Conservation (phyloP, 2,329 filamentous ascomycete species). For the Elsinoe fawcettii region DNA sequence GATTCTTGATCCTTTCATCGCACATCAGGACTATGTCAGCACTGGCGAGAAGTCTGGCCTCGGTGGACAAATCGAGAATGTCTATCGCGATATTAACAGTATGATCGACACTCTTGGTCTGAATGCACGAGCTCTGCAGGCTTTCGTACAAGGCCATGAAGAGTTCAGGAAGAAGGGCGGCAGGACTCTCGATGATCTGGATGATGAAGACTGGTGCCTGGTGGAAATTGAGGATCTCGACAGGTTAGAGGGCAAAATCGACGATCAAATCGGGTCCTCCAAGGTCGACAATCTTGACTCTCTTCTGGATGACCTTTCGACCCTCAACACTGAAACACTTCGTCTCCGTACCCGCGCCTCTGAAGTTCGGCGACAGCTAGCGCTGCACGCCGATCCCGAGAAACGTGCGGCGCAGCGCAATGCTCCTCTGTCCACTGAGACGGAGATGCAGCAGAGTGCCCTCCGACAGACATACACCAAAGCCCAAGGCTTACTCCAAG, state of each 20-base stretch:
- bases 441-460: conserved; percentile 74
- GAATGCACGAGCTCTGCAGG: conserved; percentile 61
- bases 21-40: conserved; percentile 40
- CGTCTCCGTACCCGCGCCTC: conserved; percentile 67
- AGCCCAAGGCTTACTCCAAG: conserved; percentile 65
- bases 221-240: conserved; percentile 66
- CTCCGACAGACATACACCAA: conserved; percentile 66
- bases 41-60: conserved; percentile 35
- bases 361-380: conserved; percentile 69
- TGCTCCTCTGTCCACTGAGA: conserved; percentile 75
- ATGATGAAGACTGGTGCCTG: conserved; percentile 57
- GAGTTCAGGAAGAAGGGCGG: conserved; percentile 44
- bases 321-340: conserved; percentile 61
- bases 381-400: conserved; percentile 59
- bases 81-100: conserved; percentile 74
- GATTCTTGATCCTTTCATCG: conserved; percentile 60
- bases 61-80: conserved; percentile 42
- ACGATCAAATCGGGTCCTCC: conserved; percentile 58
- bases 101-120: conserved; percentile 92
- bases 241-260: conserved; percentile 43
- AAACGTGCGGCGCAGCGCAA: conserved; percentile 56
- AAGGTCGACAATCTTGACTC: conserved; percentile 60
- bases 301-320: conserved; percentile 60
- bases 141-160: conserved; percentile 59
- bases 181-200: conserved; percentile 58